phyloP scores from a whole-genome alignment of 2,329 filamentous ascomycete genomes.

The Cordyceps cicadae region DNA sequence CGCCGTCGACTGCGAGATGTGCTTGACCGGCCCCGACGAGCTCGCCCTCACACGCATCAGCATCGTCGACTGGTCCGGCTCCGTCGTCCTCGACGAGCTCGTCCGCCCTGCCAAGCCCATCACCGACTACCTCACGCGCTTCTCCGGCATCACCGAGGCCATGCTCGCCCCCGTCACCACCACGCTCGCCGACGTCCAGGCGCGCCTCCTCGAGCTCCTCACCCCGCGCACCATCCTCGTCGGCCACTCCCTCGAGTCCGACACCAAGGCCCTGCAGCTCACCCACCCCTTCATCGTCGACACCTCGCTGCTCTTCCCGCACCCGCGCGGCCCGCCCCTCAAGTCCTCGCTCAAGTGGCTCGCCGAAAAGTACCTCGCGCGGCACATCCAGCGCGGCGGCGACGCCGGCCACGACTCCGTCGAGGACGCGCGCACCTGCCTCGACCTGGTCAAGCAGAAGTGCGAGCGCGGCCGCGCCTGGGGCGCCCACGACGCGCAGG shows the following conservation, averaged over 20 bases:
- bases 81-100: slow-evolving; percentile 75
- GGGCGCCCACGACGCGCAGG: slow-evolving; percentile 70
- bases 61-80: slow-evolving; percentile 76
- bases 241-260: slow-evolving; percentile 74
- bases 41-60: slow-evolving; percentile 86
- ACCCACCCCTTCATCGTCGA: slow-evolving; percentile 92
- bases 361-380: slow-evolving; percentile 72
- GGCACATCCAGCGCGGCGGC: slow-evolving; percentile 80
- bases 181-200: slow-evolving; percentile 73
- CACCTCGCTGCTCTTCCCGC: slow-evolving; percentile 81
- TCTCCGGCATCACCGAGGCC: slow-evolving; percentile 83
- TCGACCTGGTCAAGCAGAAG: slow-evolving; percentile 91
- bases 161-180: slow-evolving; percentile 80
- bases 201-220: slow-evolving; percentile 63
- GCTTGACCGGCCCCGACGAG: slow-evolving; percentile 69
- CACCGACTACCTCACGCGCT: slow-evolving; percentile 82
- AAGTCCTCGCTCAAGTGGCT: slow-evolving; percentile 90
- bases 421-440: slow-evolving; percentile 83
- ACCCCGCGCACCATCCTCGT: slow-evolving; percentile 65
- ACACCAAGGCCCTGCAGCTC: slow-evolving; percentile 74
- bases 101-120: slow-evolving; percentile 88
- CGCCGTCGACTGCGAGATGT: slow-evolving; percentile 96
- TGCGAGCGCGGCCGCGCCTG: slow-evolving; percentile 86
- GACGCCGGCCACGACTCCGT: slow-evolving; percentile 76
- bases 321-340: slow-evolving; percentile 78